Evolutionary conservation across 2,329 filamentous ascomycete species (phyloP).

Genomic region (Botryotinia calthae): DNA sequence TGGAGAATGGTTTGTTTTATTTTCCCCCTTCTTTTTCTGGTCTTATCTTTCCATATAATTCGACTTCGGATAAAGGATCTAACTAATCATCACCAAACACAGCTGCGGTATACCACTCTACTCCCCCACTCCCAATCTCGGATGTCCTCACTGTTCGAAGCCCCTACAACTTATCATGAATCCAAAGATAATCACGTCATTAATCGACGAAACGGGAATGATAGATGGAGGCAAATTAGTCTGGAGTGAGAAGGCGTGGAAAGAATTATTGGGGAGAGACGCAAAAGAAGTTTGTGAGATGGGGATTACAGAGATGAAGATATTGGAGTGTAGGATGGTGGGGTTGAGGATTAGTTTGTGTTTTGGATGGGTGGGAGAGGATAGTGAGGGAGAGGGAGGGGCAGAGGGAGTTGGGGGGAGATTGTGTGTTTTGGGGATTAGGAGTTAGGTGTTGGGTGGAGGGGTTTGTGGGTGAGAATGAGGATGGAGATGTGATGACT

Average conservation of each 20-base stretch:
- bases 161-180: slow-evolving; percentile 40
- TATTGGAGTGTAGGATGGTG: slow-evolving; percentile 51
- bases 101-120: slow-evolving; percentile 55
- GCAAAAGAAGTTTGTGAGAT: slow-evolving; percentile 43
- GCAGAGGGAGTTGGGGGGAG: neutral
- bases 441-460: neutral
- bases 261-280: slow-evolving; percentile 46
- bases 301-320: slow-evolving; percentile 43
- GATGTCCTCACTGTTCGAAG: slow-evolving; percentile 43
- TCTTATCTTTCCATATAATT: neutral
- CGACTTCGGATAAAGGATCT: too few relatives aligned
- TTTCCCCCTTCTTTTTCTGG: too few relatives aligned
- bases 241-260: slow-evolving; percentile 54
- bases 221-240: slow-evolving; percentile 52
- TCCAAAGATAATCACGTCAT: slow-evolving; percentile 42
- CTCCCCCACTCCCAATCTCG: slow-evolving; percentile 45
- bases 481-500: neutral
- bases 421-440: slow-evolving; percentile 13
- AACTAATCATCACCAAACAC: neutral
- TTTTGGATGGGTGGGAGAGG: slow-evolving; percentile 50
- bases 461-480: neutral
- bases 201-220: slow-evolving; percentile 55
- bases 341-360: slow-evolving; percentile 53
- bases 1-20: slow-evolving; percentile 40
- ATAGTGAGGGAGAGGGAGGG: slow-evolving; percentile 21